A percentile compares a stretch with the other conserved stretches of the same genome.
These are phyloP conservation scores for Phytophthora pistaciae DNA, from an alignment of 352 stramenopile genomes.

Conservation along the genomic window DNA sequence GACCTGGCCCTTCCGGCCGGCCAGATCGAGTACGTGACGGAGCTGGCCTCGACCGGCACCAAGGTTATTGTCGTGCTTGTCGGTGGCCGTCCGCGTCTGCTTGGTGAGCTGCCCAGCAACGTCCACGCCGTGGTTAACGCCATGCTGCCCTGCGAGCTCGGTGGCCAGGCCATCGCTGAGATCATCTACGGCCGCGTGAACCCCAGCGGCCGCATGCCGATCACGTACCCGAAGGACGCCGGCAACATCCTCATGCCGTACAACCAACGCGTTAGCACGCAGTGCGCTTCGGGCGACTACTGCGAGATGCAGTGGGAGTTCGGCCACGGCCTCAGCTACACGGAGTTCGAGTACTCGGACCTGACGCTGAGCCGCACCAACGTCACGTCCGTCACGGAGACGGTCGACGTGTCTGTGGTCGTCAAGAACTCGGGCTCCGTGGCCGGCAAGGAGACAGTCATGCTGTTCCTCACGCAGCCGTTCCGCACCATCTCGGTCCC, in stretches of 20 bases:
- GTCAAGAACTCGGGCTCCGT: constrained; percentile 71
- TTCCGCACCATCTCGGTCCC: constrained; percentile 66
- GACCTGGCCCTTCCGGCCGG: constrained; percentile 69
- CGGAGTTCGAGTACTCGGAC: constrained; percentile 61
- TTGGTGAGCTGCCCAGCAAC: constrained; percentile 53
- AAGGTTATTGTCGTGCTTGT: constrained; percentile 86
- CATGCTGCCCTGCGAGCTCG: constrained; percentile 77
- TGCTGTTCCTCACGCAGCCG: constrained; percentile 80
- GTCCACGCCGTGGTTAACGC: constrained; percentile 83
- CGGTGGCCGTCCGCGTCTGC: constrained; percentile 76
- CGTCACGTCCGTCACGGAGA: constrained; percentile 37
- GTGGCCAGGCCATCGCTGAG: constrained; percentile 85
- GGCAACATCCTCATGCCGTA: constrained; percentile 72
- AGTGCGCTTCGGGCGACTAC: constrained; percentile 47
- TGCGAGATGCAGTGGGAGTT: constrained; percentile 77
- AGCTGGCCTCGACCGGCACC: constrained; percentile 64
- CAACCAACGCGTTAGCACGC: constrained; percentile 66
- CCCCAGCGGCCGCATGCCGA: constrained; percentile 82
- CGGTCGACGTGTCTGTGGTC: constrained; percentile 58
- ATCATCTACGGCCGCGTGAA: constrained; percentile 85
- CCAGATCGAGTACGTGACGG: constrained; percentile 78
- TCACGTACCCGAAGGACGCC: constrained; percentile 82
- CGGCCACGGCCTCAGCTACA: constrained; percentile 72
- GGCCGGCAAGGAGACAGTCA: constrained; percentile 73
- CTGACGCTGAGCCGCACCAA: constrained; percentile 46